These are phyloP conservation scores for Fraxinus ornus DNA, from an alignment of 305 asterid genomes.

Conservation along the genomic window DNA sequence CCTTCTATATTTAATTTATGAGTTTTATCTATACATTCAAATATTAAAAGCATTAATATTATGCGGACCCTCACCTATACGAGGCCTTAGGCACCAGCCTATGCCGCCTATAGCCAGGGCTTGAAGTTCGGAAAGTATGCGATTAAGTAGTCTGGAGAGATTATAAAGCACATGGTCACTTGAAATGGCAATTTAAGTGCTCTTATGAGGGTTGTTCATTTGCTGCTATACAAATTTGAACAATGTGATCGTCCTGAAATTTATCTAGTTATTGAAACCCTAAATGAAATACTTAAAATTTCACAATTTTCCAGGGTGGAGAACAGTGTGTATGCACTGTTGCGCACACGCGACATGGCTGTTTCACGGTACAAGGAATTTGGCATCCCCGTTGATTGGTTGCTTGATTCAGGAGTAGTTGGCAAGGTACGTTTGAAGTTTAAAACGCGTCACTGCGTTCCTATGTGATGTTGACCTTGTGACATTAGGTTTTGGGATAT, in stretches of 20 bases:
- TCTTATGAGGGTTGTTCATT: not conserved
- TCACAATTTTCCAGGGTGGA: constrained; percentile 59
- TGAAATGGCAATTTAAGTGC: not conserved
- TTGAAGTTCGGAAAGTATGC: not conserved
- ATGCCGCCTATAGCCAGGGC: not conserved
- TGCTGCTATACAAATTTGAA: not conserved
- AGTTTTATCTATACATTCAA: not conserved
- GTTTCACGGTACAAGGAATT: constrained; percentile 84
- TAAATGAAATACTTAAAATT: constrained; percentile 3
- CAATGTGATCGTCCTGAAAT: not conserved
- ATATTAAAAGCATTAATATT: not conserved
- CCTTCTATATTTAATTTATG: not conserved
- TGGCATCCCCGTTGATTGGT: constrained; percentile 91
- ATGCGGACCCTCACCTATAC: not conserved
- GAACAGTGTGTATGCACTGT: constrained; percentile 73
- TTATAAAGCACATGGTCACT: constrained; percentile 1
- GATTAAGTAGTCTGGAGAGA: not conserved
- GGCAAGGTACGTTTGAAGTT: constrained; percentile 63
- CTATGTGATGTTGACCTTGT: not conserved
- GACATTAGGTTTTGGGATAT: not conserved
- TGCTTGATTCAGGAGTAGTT: constrained; percentile 91
- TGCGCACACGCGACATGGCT: constrained; percentile 95
- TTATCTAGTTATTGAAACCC: not conserved
- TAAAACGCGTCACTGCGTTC: not conserved
- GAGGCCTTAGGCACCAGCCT: not conserved